Base-by-base conservation (phyloP, 768 basidiomycete genomes). In the Hericium erinaceus region DNA sequence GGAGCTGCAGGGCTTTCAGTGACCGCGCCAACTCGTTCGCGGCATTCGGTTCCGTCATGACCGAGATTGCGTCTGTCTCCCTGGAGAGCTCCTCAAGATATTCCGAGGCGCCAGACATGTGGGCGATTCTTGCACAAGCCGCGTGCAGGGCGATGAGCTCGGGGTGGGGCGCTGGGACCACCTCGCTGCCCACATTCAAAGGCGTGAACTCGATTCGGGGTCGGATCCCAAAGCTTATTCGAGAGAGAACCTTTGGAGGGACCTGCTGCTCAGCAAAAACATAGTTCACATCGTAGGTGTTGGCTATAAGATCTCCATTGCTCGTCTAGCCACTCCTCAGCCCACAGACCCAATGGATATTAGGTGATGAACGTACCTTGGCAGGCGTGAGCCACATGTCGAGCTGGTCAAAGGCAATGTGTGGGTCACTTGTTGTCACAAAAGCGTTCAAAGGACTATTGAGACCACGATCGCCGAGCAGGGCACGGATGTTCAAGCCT, bases 1-100 rank as follows among this genome's bases (percentile, higher is more conserved):
- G 33, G 33, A 33, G 33, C 52, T 54, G 57, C 52, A 54, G 38
- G 15, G 58, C 41, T 37, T 39, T 59, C 18, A 59, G 39, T 55
- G 58, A 53, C 8, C 48, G 58, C 4, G n/a, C 54, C 52, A 54
- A 37, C 52, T 59, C 58, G 24, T 55, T 55, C 22, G 58, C 48
- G 13, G 58, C 58, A 54, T 59, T 55, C 58, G 58, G 58, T 33
- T 59, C 38, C 7, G 54, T 59, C 58, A 55, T 55, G 49, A 51
- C 54, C 28, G 54, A 24, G 20, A 59, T 44, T 11, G 24, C 22
- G 4, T 59, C 58, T 15, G 58, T 51, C 22, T 55, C 58, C 53
- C 58, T 18, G 49, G 20, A 55, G 22, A 55, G 26, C 54, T 59
- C 58, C 15, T 26, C 20, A 22, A 59, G 58, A 22, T 37, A 28